Evolutionary conservation across 1,284 basidiomycete species (phyloP), one percentile per base, ranked within the genome.

Genomic region (Cutaneotrichosporon spelunceum): DNA sequence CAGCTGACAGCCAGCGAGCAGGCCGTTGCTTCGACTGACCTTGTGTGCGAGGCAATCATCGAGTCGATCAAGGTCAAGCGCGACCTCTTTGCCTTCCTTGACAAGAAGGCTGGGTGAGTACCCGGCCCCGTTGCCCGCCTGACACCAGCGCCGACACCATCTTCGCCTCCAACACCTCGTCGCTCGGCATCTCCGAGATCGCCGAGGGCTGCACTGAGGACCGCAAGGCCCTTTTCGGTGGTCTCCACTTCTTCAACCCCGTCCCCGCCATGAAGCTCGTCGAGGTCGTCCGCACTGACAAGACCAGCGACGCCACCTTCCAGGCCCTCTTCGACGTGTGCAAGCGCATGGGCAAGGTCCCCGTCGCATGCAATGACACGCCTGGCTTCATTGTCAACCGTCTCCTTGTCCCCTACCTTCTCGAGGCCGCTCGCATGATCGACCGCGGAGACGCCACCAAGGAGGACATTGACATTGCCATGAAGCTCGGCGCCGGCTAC

Each of bases 21-120:
- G 57, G 83, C 82, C 3, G 82, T 83, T 36, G 66, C 79, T 47
- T 63, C 78, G 6, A 77, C 82, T 3, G 83, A 85, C 70, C 73
- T 84, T 52, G 83, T 85, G 53, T 79, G 85, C 58, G 84, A 85
- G 72, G 84, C 84, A 7, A 84, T 85, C 63, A 83, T 85, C 63
- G 84, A 85, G 69, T 82, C 81, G 65, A 71, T 85, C 57, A 79
- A 81, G 66, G 79, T 83, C 66, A 85, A 85, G 76, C 79, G 82
- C 53, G 81, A 84, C 56, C 74, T 85, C 44, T 85, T 85, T 63
- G 76, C 74, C 14, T 79, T 81, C 67, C 71, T 85, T 29, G 84
- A 85, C 70, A 66, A 61, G 44, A 77, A 82, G 63, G 83, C 83
- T 7, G 79, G 78, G 78, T 78, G 33, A 63, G 76, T 64, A 44